Evolutionary conservation across 2,329 filamentous ascomycete species (phyloP), one percentile per base, ranked within the genome.

Genomic region (Aspergillus aculeatus): DNA sequence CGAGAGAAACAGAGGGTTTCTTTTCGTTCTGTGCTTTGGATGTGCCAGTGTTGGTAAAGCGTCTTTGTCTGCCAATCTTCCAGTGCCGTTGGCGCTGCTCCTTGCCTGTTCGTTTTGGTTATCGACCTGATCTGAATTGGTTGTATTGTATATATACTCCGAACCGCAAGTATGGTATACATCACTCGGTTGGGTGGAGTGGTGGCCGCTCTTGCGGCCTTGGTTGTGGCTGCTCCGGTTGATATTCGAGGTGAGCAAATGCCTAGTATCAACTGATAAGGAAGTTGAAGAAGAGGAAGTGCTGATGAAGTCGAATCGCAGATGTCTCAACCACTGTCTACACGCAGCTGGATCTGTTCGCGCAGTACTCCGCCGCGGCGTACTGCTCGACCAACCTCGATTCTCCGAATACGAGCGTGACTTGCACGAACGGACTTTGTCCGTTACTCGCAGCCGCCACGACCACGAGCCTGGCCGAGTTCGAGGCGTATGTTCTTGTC

Each of bases 331-430:
- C 72, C n/a, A 68, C 68, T 21, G 62, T 79, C 10, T 69, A 82
- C 41, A 66, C 72, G 16, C 70, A 79, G 47, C 71, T 84, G 7
- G 70, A 73, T 2, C 72, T 83, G 62, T 82, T 80, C 68, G 77
- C 80, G 47, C 78, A 84, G 60, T 85, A 82, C 67, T 76, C 82
- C 2, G 82, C 81, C 2, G 82, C 83, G 3, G 75, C 82, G 21
- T 84, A 84, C 69, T 84, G 83, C 67, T 65, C 75, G 2, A 69
- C 63, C 44, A 84, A 84, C 69, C 77, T 81, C 69, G 71, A 81
- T 57, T 76, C 75, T 29, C 61, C 78, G 2, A 75, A 74, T 47
- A 76, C 76, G 10, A 77, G 77, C 54, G 53, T 84, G 48, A 73
- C 72, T 9, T 85, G 83, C 63, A 63, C 71, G 0, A 68, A 73